These are phyloP conservation scores for Amanita thiersii DNA, from an alignment of 768 basidiomycete species.

Conservation along the genomic window DNA sequence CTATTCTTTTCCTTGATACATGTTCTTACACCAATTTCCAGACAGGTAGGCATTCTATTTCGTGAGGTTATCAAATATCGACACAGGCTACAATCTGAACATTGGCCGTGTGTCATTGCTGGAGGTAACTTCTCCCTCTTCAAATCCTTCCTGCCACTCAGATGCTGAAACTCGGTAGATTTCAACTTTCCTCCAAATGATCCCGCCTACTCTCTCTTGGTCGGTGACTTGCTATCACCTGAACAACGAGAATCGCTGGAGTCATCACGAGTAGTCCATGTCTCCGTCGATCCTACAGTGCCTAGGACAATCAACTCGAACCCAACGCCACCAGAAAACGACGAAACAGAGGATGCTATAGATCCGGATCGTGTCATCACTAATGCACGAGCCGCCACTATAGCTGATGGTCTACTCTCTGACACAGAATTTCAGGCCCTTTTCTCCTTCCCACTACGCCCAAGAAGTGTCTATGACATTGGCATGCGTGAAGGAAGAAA, in stretches of 20 bases:
- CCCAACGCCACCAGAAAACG: slow-evolving; percentile 24
- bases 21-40: slow-evolving; percentile 15
- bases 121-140: slow-evolving; percentile 50
- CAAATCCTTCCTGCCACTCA: not conserved
- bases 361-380: slow-evolving; percentile 71
- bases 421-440: slow-evolving; percentile 46
- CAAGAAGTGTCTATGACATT: slow-evolving; percentile 65
- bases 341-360: slow-evolving; percentile 39
- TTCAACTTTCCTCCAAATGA: slow-evolving; percentile 87
- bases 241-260: slow-evolving; percentile 45
- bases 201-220: slow-evolving; percentile 71
- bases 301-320: slow-evolving; percentile 17
- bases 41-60: slow-evolving; percentile 72
- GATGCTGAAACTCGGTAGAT: slow-evolving; percentile 36
- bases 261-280: slow-evolving; percentile 65
- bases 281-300: slow-evolving; percentile 58
- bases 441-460: slow-evolving; percentile 26
- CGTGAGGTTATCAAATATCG: slow-evolving; percentile 56
- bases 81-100: slow-evolving; percentile 26
- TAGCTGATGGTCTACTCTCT: slow-evolving; percentile 63
- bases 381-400: slow-evolving; percentile 53
- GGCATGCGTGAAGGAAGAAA: slow-evolving; percentile 26
- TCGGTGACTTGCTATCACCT: slow-evolving; percentile 47
- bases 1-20: not conserved
- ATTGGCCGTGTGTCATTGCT: slow-evolving; percentile 78